Percentiles rank a stretch among this genome's conserved stretches.
These are phyloP conservation scores for Blastomyces emzantsi DNA, from an alignment of 2,329 filamentous ascomycete species.

Conservation along the genomic window DNA sequence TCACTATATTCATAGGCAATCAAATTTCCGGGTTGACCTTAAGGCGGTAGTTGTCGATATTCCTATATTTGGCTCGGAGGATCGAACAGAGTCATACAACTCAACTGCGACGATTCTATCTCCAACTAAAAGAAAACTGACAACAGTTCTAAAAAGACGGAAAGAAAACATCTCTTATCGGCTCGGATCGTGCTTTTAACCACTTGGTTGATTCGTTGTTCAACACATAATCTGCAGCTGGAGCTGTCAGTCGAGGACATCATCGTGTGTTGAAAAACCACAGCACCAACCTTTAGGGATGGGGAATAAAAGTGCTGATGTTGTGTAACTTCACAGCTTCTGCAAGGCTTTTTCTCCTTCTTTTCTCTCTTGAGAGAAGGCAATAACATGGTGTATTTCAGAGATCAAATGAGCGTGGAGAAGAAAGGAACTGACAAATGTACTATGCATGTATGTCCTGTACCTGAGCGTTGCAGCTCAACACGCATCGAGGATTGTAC, in stretches of 20 bases:
- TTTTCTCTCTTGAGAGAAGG: neutral
- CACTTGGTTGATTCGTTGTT: neutral
- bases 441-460: too few relatives aligned
- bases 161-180: neutral
- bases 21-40: neutral
- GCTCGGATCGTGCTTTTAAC: too few relatives aligned
- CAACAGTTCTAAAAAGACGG: neutral
- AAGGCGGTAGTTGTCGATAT: too few relatives aligned
- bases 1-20: neutral
- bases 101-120: too few relatives aligned
- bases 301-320: neutral
- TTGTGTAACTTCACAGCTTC: neutral
- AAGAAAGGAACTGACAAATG: too few relatives aligned
- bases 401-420: too few relatives aligned
- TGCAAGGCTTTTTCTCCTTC: neutral
- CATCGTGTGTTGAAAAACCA: neutral
- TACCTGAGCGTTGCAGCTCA: too few relatives aligned
- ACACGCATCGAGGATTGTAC: too few relatives aligned
- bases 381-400: neutral
- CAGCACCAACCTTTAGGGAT: neutral
- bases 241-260: neutral
- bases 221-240: neutral
- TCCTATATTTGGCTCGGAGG: too few relatives aligned
- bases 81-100: too few relatives aligned
- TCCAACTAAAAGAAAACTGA: neutral